Percentiles rank a stretch among this genome's conserved stretches.
Conservation (phyloP, 495 filamentous ascomycete genomes). For the Hypoxylon fragiforme region DNA sequence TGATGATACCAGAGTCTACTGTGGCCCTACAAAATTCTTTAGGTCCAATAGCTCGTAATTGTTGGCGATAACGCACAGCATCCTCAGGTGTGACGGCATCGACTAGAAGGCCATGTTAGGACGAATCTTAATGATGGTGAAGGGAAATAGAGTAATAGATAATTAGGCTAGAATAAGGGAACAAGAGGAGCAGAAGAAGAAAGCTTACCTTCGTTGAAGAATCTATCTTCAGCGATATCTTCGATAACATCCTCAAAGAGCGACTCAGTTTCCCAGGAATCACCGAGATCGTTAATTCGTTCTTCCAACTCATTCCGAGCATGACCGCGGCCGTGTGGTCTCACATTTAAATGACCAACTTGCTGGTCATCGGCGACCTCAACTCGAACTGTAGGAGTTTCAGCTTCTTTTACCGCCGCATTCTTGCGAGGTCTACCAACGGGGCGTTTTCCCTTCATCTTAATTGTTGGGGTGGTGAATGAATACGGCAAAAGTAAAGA, state of each 20-base stretch:
- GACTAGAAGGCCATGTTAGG: conserved; percentile 40
- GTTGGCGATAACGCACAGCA: conserved; percentile 65
- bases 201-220: conserved; percentile 58
- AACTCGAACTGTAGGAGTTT: conserved; percentile 9
- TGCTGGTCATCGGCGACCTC: conserved; percentile 35
- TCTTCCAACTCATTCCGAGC: conserved; percentile 55
- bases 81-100: conserved; percentile 76
- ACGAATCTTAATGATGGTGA: no score
- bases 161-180: conserved; percentile 9
- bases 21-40: conserved; percentile 74
- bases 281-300: conserved; percentile 62
- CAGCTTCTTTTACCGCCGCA: not conserved
- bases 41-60: conserved; percentile 73
- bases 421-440: conserved; percentile 27
- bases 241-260: conserved; percentile 70
- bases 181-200: conserved; percentile 29
- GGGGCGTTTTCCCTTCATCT: conserved; percentile 21
- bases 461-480: conserved; percentile 7
- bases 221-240: conserved; percentile 62
- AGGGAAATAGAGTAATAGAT: no score
- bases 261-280: conserved; percentile 69
- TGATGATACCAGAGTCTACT: conserved; percentile 66
- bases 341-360: conserved; percentile 31
- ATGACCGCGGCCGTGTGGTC: conserved; percentile 21
- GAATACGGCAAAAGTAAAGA: conserved; percentile 9